Conservation (phyloP, 192 early-diverging fungal species). For the Coemansia sp. region DNA sequence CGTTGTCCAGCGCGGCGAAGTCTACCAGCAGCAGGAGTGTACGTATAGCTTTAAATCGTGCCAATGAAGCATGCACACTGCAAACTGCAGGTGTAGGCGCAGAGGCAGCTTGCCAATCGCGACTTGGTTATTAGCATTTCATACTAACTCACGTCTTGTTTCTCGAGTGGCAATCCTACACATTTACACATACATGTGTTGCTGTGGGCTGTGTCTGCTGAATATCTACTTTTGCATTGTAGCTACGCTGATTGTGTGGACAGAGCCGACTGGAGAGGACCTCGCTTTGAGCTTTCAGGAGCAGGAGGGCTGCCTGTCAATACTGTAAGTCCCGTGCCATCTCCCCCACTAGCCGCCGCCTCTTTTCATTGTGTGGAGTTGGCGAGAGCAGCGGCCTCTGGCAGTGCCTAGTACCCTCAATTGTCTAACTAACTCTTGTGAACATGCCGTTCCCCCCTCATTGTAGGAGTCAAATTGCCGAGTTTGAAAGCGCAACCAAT, state of each 20-base stretch:
- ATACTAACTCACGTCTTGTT: neutral
- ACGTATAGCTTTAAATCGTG: constrained; percentile 5
- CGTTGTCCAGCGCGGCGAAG: constrained; percentile 66
- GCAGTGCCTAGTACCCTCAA: neutral
- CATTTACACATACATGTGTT: neutral
- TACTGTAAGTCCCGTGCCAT: constrained; percentile 60
- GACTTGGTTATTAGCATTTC: neutral
- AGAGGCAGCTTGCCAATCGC: neutral
- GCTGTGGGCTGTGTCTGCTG: neutral
- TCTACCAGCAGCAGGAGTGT: constrained; percentile 89
- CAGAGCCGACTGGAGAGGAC: constrained; percentile 62
- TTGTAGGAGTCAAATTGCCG: constrained; percentile 49
- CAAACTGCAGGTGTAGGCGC: neutral
- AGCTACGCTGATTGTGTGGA: constrained; percentile 96
- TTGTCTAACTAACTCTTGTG: neutral
- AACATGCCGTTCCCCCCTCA: neutral
- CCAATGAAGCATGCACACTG: neutral
- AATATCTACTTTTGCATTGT: constrained; percentile 20
- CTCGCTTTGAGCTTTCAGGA: constrained; percentile 93
- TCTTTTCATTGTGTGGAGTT: neutral
- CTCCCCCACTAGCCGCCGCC: neutral
- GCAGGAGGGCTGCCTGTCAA: constrained; percentile 76
- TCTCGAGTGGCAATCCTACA: neutral
- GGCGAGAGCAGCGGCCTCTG: neutral
- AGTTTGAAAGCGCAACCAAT: constrained; percentile 51